Evolutionary conservation across 352 stramenopile species (phyloP).

Genomic region (Blastocystis sp.): DNA sequence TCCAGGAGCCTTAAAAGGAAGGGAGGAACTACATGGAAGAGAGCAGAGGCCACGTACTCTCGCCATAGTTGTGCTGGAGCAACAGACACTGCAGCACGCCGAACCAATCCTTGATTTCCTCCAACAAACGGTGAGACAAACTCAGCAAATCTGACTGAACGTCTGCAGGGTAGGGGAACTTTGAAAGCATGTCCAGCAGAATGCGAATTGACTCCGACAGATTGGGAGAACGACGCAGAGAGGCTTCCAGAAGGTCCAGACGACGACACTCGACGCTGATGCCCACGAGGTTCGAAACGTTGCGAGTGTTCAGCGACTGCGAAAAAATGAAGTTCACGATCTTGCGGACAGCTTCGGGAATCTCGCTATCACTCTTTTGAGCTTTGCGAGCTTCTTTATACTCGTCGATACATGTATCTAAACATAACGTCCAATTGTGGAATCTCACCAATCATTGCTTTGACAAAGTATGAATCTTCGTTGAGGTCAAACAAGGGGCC

Average conservation of each 20-base stretch:
- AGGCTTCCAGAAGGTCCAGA: neutral
- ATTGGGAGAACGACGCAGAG: neutral
- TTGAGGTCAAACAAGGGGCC: neutral
- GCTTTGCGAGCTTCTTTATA: neutral
- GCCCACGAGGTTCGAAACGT: slow-evolving; percentile 2
- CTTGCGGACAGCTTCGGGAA: neutral
- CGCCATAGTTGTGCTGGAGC: neutral
- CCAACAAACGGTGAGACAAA: neutral
- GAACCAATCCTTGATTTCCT: neutral
- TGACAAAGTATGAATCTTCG: slow-evolving; percentile 21
- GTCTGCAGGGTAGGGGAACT: neutral
- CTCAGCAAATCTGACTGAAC: neutral
- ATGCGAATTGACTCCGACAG: neutral
- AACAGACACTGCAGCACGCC: neutral
- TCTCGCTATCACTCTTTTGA: neutral
- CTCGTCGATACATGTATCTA: slow-evolving; percentile 34
- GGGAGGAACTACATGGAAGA: neutral
- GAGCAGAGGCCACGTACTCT: neutral
- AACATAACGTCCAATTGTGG: neutral
- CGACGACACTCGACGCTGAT: slow-evolving; percentile 30
- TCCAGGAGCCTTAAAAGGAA: neutral
- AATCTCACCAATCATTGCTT: slow-evolving; percentile 2
- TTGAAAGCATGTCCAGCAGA: neutral
- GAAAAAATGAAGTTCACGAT: slow-evolving; percentile 41
- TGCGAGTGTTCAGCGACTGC: neutral